phyloP scores from a whole-genome alignment of 2,329 filamentous ascomycete genomes.

The Fusarium sp. region DNA sequence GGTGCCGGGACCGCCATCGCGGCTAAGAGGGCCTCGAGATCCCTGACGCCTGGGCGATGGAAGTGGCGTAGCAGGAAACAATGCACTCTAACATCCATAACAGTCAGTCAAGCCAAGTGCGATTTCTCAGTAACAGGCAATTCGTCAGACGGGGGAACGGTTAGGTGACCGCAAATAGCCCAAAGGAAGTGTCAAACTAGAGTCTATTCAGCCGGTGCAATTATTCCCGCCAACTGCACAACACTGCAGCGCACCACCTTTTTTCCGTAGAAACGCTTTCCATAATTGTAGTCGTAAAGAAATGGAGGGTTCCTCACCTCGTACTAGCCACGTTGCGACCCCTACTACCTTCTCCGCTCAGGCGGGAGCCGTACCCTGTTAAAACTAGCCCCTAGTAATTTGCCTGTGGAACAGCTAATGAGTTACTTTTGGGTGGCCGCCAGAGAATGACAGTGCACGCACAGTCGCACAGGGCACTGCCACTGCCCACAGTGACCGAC shows the following conservation, averaged over 20 bases:
- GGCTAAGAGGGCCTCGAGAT: not conserved
- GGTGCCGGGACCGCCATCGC: not conserved
- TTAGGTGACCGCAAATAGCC: not conserved
- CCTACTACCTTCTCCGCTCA: not conserved
- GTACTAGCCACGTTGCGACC: constrained; percentile 18
- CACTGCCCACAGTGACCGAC: constrained; percentile 4
- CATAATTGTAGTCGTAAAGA: not conserved
- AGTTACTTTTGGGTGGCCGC: constrained; percentile 3
- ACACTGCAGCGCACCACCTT: constrained; percentile 9
- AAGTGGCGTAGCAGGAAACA: constrained; percentile 18
- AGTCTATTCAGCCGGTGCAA: constrained; percentile 4
- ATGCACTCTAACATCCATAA: not conserved
- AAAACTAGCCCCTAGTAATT: constrained; percentile 31
- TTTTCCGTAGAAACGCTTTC: not conserved
- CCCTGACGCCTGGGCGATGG: not conserved
- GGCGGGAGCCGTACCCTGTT: constrained; percentile 3
- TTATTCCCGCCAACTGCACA: constrained; percentile 7
- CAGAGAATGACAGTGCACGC: not conserved
- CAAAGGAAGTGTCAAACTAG: not conserved
- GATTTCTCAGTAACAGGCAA: not conserved
- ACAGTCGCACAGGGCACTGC: too few relatives aligned
- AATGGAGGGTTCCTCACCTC: not conserved
- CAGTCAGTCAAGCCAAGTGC: not conserved
- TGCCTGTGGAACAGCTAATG: constrained; percentile 12
- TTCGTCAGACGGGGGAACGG: not conserved